Conservation (phyloP, 192 early-diverging fungal genomes). For the Backusella macrospora region DNA sequence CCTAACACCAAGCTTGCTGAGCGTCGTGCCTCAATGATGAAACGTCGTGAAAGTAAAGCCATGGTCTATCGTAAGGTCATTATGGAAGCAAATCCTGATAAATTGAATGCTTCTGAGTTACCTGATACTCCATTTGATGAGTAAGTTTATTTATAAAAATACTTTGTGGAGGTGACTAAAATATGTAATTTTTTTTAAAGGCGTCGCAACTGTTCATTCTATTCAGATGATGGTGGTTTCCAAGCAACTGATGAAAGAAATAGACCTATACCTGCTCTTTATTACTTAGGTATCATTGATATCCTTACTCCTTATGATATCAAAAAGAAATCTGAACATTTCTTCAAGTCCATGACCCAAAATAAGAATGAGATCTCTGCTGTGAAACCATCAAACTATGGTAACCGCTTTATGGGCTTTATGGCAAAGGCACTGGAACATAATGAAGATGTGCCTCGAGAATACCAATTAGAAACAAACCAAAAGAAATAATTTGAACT, state of each 20-base stretch:
- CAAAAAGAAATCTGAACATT: slow-evolving; percentile 85
- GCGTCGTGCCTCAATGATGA: slow-evolving; percentile 44
- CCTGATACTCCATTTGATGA: slow-evolving; percentile 48
- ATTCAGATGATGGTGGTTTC: slow-evolving; percentile 89
- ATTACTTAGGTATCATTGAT: slow-evolving; percentile 97
- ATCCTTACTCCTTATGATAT: slow-evolving; percentile 93
- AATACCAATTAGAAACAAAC: slow-evolving; percentile 25
- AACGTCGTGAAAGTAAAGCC: slow-evolving; percentile 56
- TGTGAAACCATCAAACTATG: slow-evolving; percentile 87
- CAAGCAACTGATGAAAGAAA: slow-evolving; percentile 77
- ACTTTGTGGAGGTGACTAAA: not conserved
- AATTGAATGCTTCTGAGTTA: slow-evolving; percentile 62
- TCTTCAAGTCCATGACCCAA: slow-evolving; percentile 69
- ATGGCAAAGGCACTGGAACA: slow-evolving; percentile 67
- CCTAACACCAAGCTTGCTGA: slow-evolving; percentile 45
- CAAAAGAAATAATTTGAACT: slow-evolving; percentile 16
- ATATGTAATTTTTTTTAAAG: slow-evolving; percentile 40
- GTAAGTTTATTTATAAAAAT: slow-evolving; percentile 20
- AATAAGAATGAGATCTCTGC: slow-evolving; percentile 69
- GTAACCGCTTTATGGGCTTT: slow-evolving; percentile 84
- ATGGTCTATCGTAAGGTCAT: slow-evolving; percentile 54
- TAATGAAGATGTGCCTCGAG: slow-evolving; percentile 46
- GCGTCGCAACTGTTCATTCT: slow-evolving; percentile 82
- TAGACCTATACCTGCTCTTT: slow-evolving; percentile 68
- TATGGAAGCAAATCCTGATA: slow-evolving; percentile 57